These are phyloP conservation scores for Trichoderma gracile DNA, from an alignment of 2,329 filamentous ascomycete species.

Conservation along the genomic window DNA sequence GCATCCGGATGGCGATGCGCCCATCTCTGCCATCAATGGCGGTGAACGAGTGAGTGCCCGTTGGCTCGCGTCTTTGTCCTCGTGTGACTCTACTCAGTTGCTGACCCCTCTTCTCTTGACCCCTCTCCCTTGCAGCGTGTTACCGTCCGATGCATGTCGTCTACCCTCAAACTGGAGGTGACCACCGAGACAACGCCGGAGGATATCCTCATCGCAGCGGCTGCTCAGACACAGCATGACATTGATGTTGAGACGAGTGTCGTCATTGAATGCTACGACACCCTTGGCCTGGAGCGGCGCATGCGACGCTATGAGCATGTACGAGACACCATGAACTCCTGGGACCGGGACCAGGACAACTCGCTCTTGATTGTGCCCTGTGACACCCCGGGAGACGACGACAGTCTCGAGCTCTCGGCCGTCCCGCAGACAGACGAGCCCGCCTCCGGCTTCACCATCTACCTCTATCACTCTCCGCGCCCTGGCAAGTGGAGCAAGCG, in stretches of 20 bases:
- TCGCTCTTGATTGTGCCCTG: conserved; percentile 66
- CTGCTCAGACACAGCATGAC: conserved; percentile 60
- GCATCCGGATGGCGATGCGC: conserved; percentile 67
- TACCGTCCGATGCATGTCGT: conserved; percentile 69
- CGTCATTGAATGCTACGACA: conserved; percentile 74
- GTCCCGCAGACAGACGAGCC: conserved; percentile 60
- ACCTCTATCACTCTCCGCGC: conserved; percentile 77
- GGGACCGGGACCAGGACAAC: conserved; percentile 81
- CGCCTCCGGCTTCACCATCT: conserved; percentile 66
- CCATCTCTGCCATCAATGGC: conserved; percentile 76
- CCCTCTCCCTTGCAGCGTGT: conserved; percentile 54
- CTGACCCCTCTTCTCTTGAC: conserved; percentile 20
- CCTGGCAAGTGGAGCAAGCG: conserved; percentile 88
- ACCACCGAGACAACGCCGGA: conserved; percentile 71
- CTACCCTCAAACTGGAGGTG: conserved; percentile 69
- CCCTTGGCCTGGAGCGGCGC: conserved; percentile 77
- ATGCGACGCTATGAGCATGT: conserved; percentile 84
- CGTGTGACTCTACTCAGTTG: not conserved
- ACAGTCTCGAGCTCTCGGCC: conserved; percentile 64
- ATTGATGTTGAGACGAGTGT: conserved; percentile 68
- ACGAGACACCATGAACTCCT: conserved; percentile 87
- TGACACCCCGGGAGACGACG: conserved; percentile 54
- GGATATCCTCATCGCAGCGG: conserved; percentile 70
- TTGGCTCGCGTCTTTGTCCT: not conserved
- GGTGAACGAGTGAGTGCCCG: conserved; percentile 66